Conservation (phyloP, 1,284 basidiomycete species). For the Tremellales sp. region DNA sequence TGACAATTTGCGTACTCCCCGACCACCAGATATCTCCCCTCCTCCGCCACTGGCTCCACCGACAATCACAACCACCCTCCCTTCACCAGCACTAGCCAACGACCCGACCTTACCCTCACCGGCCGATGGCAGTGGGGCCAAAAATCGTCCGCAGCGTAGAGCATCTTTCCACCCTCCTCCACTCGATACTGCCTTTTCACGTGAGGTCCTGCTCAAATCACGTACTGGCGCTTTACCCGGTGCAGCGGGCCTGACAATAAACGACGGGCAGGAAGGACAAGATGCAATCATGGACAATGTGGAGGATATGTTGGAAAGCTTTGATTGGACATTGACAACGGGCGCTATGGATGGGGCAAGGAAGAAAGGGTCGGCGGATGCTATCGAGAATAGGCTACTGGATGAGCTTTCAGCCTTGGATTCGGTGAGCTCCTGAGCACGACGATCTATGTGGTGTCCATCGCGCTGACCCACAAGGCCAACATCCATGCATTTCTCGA, state of each 20-base stretch:
- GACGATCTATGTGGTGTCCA: background rate
- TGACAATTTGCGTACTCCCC: background rate
- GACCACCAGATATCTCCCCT: background rate
- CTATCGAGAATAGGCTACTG: slow-evolving; percentile 77
- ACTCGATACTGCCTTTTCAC: slow-evolving; percentile 45
- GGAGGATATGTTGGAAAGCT: slow-evolving; percentile 97
- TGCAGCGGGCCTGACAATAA: slow-evolving; percentile 37
- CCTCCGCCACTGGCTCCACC: slow-evolving; percentile 14
- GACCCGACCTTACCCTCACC: background rate
- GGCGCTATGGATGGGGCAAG: slow-evolving; percentile 13
- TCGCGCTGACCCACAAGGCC: slow-evolving; percentile 60
- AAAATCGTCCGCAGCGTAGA: slow-evolving; percentile 20
- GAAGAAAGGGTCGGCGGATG: slow-evolving; percentile 67
- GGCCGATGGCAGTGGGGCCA: background rate
- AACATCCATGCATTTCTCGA: slow-evolving; percentile 97
- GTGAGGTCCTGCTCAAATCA: slow-evolving; percentile 64
- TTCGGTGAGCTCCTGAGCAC: slow-evolving; percentile 56
- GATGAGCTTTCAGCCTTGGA: slow-evolving; percentile 87
- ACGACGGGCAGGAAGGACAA: slow-evolving; percentile 58
- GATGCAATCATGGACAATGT: slow-evolving; percentile 82
- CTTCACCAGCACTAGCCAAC: slow-evolving; percentile 24
- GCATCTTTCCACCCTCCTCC: slow-evolving; percentile 46
- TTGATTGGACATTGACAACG: slow-evolving; percentile 75
- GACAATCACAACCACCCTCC: slow-evolving; percentile 32
- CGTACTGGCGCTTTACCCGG: slow-evolving; percentile 36